Conservation (phyloP, 805 yeast genomes). For the Teunomyces lycoperdinae region DNA sequence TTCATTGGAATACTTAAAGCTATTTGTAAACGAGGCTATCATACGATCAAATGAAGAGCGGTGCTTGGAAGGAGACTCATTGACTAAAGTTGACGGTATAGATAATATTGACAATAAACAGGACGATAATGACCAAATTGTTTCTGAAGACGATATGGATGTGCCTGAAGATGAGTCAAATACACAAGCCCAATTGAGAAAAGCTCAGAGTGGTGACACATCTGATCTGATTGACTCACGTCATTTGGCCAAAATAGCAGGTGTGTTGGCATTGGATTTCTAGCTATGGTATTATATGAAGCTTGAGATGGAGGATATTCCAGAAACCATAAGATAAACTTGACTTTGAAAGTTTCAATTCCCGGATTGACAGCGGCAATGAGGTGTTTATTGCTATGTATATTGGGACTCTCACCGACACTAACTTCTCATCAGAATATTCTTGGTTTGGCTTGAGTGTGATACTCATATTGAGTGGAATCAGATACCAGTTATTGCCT, state of each 20-base stretch:
- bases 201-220: constrained; percentile 12
- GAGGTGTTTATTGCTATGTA: constrained; percentile 25
- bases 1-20: constrained; percentile 51
- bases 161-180: constrained; percentile 16
- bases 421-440: no score
- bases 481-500: constrained; percentile 34
- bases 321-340: constrained; percentile 27
- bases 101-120: constrained; percentile 20
- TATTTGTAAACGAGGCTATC: constrained; percentile 60
- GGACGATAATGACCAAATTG: constrained; percentile 7
- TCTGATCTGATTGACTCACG: constrained; percentile 46
- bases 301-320: constrained; percentile 10
- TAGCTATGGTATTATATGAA: constrained; percentile 13
- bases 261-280: constrained; percentile 56
- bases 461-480: constrained; percentile 24
- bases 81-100: constrained; percentile 30
- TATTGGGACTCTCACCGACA: constrained; percentile 24
- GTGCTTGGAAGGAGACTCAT: constrained; percentile 25
- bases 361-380: constrained; percentile 20
- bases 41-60: constrained; percentile 55
- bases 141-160: constrained; percentile 10
- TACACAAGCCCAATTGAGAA: constrained; percentile 16
- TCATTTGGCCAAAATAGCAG: constrained; percentile 55
- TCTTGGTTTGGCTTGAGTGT: not conserved
- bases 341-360: constrained; percentile 11